phyloP scores from a whole-genome alignment of 495 filamentous ascomycete genomes.

The Annulohypoxylon moriforme region DNA sequence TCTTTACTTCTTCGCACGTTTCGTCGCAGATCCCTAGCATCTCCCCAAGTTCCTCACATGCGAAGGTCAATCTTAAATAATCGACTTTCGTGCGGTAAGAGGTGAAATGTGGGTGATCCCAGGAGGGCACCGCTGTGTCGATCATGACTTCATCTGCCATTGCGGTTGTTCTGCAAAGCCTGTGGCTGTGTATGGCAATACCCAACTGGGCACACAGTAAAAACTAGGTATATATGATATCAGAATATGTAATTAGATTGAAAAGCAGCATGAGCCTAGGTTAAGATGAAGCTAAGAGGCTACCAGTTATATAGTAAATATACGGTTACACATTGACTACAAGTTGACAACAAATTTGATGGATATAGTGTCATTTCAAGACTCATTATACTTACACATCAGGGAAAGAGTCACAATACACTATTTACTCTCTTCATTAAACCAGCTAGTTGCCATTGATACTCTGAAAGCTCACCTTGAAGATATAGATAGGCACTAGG shows the following conservation, averaged over 20 bases:
- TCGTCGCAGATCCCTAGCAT: slow-evolving; percentile 14
- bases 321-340: neutral
- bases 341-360: too few species aligned
- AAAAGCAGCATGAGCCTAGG: neutral
- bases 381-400: neutral
- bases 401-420: neutral
- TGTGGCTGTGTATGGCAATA: neutral
- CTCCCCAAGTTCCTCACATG: slow-evolving; percentile 18
- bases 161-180: neutral
- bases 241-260: neutral
- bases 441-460: neutral
- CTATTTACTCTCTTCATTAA: neutral
- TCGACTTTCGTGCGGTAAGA: neutral
- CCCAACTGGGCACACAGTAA: too few species aligned
- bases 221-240: too few species aligned
- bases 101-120: slow-evolving; percentile 4
- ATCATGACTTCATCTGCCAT: slow-evolving; percentile 7
- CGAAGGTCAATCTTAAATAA: neutral
- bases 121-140: neutral
- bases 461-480: neutral
- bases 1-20: slow-evolving; percentile 10
- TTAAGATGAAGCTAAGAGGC: neutral
- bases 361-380: neutral
- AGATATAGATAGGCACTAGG: too few species aligned
- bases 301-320: slow-evolving; percentile 5